Base-by-base conservation (phyloP, 495 filamentous ascomycete species). In the Cercophora scortea region DNA sequence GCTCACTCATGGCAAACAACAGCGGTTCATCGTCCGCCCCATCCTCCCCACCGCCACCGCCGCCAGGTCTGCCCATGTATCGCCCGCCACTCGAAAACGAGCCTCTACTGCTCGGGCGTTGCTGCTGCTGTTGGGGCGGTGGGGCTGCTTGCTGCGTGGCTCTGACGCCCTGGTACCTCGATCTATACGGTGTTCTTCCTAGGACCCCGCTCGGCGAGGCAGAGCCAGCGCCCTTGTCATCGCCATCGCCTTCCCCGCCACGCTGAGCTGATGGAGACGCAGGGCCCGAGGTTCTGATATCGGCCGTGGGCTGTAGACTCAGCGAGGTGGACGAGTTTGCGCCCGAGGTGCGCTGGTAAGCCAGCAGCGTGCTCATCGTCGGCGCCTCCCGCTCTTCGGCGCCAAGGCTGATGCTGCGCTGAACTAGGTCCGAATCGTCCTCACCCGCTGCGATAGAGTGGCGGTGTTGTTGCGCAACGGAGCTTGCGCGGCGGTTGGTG, bases 1-100 rank as follows among this genome's bases (percentile, higher is more conserved):
- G 80, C 60, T 95, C 89, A 51, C 86, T 90, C 87, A 95, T 91
- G 40, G 87, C 85, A 61, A 95, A 95, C 15, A 94, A 69, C 9
- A 95, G 68, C 25, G 86, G 86, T 66, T 95, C 90, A 15, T 91
- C 89, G 50, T 94, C 89, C 42, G 66, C 59, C 2, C 76, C 78
- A 9, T 72, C 72, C 45, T 75, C 70, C 32, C 69, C 63, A 53
- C 72, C 66, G 40, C 49, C 73, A 75, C 17, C 77, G 6, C 43
- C 10, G n/a, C 18, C 76, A 52, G 78, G 79, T 32, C 72, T 73
- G 38, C 36, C 36, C 18, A 9, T 13, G 17, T 18, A 45, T 6
- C 43, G 19, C 72, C 79, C 39, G 79, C 79, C 33, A 74, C 52
- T 45, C 9, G 62, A 59, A 25, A 63, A 63, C 34, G 61, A 65